Evolutionary conservation across 345 rosid genomes (phyloP).

Genomic region (Eucalyptus sideroxylon): DNA sequence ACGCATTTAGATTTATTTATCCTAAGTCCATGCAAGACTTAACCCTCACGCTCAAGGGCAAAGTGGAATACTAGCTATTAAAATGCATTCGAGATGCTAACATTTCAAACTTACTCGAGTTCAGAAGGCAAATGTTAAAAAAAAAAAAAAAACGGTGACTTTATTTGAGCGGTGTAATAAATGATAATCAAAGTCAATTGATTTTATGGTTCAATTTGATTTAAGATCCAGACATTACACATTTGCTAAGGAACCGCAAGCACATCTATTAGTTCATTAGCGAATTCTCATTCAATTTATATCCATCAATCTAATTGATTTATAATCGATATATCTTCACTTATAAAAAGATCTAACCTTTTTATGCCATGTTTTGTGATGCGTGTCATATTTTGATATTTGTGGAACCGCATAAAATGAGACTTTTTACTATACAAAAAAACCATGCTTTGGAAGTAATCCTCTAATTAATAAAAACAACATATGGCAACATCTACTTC

Average conservation of each 20-base stretch:
- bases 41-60: not conserved
- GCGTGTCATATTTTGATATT: not conserved
- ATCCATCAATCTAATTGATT: not conserved
- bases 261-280: accelerated
- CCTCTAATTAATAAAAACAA: not conserved
- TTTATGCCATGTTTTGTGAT: not conserved
- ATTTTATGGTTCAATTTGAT: not conserved
- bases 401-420: accelerated
- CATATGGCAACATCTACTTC: not conserved
- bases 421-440: not conserved
- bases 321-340: not conserved
- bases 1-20: not conserved
- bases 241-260: not conserved
- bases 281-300: not conserved
- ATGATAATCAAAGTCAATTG: not conserved
- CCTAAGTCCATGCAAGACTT: not conserved
- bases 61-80: not conserved
- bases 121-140: not conserved
- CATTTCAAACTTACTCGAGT: not conserved
- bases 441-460: not conserved
- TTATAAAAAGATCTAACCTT: accelerated
- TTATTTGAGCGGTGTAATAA: not conserved
- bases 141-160: accelerated
- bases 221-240: accelerated
- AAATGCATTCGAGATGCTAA: not conserved